Base-by-base conservation (phyloP, 345 rosid species). In the Eucalyptus fibrosa region DNA sequence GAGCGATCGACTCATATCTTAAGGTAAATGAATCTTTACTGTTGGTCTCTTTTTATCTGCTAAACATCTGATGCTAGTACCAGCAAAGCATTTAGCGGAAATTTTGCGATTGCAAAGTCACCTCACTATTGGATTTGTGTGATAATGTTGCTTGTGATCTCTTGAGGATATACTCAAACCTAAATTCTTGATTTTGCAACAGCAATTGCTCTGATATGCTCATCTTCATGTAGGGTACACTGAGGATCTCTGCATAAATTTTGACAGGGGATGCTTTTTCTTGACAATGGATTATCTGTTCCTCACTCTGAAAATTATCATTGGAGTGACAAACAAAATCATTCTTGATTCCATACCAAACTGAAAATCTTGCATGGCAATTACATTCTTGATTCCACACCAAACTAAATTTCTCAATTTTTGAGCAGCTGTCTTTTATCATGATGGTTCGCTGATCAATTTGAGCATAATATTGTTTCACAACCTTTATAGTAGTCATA, bases 1-100 rank as follows among this genome's bases (percentile, higher is more conserved):
- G 99, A 62, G 99, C 99, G 40, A 92, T 98, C 3, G 99, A 98
- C 95, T 98, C 99, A 55, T 98, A 97, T 89, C 91, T 90, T n/a
- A 96, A 96, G 96, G 97, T 95, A 92, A 86, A 86, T 1, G 26
- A 18, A 6, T 80, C 86, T 45, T 81, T 23, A 23, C 37, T 49
- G 55, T 87, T 15, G 12, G 56, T 87, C 83, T 77, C 83, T 77
- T 77, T 37, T 21, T 77, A 37, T 23, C 83, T 77, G 83, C 83
- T 77, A 5, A 1, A 77, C 83, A 40, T 40, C 42, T 40, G 26
- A 77, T 37, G 83, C 45, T 21, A 40, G 83, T 77, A 21, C 30
- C 28, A 40, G 83, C 45, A 77, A 77, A 37, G 15, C 26, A 37
- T 5, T 67, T 67, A 72, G 82, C 5, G 2, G 47, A 4, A 37